These are phyloP conservation scores for Elongisporangium anandrum DNA, from an alignment of 352 stramenopile species.

Conservation along the genomic window DNA sequence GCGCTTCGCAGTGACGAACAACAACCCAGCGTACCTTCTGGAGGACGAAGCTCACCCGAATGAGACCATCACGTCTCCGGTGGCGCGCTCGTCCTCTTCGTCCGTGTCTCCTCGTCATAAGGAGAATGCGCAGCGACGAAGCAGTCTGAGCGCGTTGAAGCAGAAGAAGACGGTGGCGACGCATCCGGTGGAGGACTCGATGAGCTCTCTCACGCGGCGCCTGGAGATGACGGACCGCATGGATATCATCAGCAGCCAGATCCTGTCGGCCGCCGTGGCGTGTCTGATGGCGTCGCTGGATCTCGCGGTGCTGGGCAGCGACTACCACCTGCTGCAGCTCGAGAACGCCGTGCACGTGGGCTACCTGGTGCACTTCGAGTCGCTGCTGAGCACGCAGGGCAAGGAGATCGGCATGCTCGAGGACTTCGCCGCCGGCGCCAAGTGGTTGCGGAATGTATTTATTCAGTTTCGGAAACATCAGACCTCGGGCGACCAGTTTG, in stretches of 20 bases:
- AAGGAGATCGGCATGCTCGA: constrained; percentile 95
- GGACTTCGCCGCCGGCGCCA: constrained; percentile 79
- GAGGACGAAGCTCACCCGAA: neutral
- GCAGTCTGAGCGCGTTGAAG: constrained; percentile 8
- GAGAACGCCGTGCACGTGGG: constrained; percentile 48
- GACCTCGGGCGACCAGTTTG: constrained; percentile 41
- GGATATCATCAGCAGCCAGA: constrained; percentile 69
- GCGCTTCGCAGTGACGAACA: neutral
- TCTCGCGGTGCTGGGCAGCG: constrained; percentile 49
- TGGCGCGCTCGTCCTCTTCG: constrained; percentile 23
- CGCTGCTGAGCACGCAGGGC: constrained; percentile 86
- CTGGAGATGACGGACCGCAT: constrained; percentile 69
- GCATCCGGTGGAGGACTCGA: constrained; percentile 28
- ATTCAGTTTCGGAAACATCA: constrained; percentile 62
- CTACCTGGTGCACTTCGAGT: constrained; percentile 82
- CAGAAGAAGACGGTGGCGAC: constrained; percentile 6
- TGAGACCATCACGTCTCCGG: constrained; percentile 14
- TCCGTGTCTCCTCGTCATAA: constrained; percentile 1
- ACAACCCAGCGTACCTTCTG: neutral
- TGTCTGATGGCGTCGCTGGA: constrained; percentile 68
- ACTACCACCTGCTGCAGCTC: constrained; percentile 52
- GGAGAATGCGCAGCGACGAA: constrained; percentile 1
- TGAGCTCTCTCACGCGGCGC: constrained; percentile 54
- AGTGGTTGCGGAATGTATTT: constrained; percentile 80
- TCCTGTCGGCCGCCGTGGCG: constrained; percentile 62